Base-by-base conservation (phyloP, 306 rosid genomes). In the Cicer chorassanicum region DNA sequence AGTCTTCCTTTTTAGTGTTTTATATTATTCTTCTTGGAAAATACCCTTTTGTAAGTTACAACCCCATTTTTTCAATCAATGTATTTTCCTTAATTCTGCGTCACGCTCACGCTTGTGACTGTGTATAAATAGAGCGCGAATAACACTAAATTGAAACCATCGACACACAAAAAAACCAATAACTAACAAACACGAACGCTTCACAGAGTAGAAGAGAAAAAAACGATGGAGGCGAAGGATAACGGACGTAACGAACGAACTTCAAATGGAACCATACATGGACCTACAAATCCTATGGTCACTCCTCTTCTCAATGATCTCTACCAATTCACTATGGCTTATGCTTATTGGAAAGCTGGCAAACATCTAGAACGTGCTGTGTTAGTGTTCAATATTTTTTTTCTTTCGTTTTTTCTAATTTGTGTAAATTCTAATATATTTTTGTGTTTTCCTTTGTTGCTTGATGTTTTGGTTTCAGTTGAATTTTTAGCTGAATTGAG, bases 311-410 rank as follows among this genome's bases (percentile, higher is more conserved):
- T 95, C 59, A 95, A 91, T 39, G 99, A 95, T 85, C 99, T 89
- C 77, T 95, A 95, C 72, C 99, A 92, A 85, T 95, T 90, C 87
- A 95, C 99, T 72, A 95, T 95, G 99, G 98, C 98, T 73, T 95
- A 95, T 74, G 97, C 99, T 8, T 95, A 95, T 83, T 95, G 99
- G 99, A 95, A 89, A 86, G 96, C 99, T 64, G 93, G 97, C 85
- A 95, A 95, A 74, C 98, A 92, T 69, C 84, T 89, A 82, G 99
- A 95, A 40, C 98, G 89, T 11, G 93, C 98, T 51, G 98, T 95
- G 99, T 95, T 40, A 86, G 98, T 85, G 8, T 48, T 81, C 70
- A 0, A 0, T 56, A 21, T 21, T 21, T 21, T 21, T 24, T 0
- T 53, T 66, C 4, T n/a, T 13, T n/a, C 46, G 34, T 24, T 1